Evolutionary conservation across 345 rosid genomes (phyloP).

Genomic region (Capsella bursapastoris): DNA sequence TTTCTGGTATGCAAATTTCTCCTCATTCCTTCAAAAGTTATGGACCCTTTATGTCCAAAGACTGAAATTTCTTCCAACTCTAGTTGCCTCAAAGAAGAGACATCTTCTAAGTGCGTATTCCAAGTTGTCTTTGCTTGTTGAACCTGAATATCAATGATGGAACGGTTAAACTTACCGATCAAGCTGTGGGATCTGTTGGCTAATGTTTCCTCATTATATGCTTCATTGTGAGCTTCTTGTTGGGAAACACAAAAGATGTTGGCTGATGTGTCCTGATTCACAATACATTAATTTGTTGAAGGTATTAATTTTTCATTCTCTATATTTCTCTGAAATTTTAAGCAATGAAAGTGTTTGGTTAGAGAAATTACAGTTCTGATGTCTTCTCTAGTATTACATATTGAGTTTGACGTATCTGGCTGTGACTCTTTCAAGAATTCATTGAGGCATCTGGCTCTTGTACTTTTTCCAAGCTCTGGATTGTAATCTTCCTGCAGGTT

Average conservation of each 20-base stretch:
- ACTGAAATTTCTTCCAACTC: conserved; percentile 45
- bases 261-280: conserved; percentile 49
- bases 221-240: conserved; percentile 40
- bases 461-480: conserved; percentile 36
- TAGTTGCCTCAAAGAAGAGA: conserved; percentile 32
- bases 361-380: conserved; percentile 50
- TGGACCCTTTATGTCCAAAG: conserved; percentile 51
- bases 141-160: conserved; percentile 50
- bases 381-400: conserved; percentile 31
- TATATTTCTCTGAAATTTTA: neutral
- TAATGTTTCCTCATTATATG: conserved; percentile 34
- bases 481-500: conserved; percentile 34
- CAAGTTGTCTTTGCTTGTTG: conserved; percentile 26
- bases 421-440: conserved; percentile 67
- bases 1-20: conserved; percentile 34
- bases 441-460: conserved; percentile 53
- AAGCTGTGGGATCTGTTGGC: conserved; percentile 46
- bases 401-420: conserved; percentile 52
- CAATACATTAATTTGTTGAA: conserved; percentile 1
- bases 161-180: conserved; percentile 49
- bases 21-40: conserved; percentile 44
- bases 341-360: conserved; percentile 13
- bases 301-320: neutral
- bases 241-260: conserved; percentile 24
- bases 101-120: conserved; percentile 44